Percentiles rank a stretch among this genome's conserved stretches.
Conservation (phyloP, 371 early-diverging fungal genomes). For the Lichtheimia ornata region DNA sequence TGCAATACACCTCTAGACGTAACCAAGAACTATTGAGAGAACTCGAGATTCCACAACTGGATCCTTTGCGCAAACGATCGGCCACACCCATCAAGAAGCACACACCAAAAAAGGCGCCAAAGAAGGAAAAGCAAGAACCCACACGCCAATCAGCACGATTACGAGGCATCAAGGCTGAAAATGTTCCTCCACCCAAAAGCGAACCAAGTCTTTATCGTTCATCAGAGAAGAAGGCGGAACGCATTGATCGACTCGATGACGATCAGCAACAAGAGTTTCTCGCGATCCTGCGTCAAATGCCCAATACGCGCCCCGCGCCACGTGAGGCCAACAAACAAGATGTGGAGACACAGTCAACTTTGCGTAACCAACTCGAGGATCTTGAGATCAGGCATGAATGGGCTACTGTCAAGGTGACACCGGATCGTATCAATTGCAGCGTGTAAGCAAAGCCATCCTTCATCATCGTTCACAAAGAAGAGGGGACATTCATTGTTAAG, state of each 20-base stretch:
- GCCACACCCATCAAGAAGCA: conserved; percentile 15
- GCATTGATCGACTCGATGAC: conserved; percentile 26
- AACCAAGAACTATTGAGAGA: conserved; percentile 45
- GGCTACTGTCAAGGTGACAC: conserved; percentile 61
- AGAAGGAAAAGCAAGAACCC: conserved; percentile 26
- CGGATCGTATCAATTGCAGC: conserved; percentile 52
- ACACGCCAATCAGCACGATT: conserved; percentile 46
- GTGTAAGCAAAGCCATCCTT: conserved; percentile 24
- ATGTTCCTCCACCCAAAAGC: not conserved
- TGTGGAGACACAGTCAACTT: conserved; percentile 12
- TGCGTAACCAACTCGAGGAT: conserved; percentile 15
- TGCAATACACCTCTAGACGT: conserved; percentile 17
- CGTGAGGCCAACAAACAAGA: conserved; percentile 16
- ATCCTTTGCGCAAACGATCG: conserved; percentile 6
- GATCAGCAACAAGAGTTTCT: conserved; percentile 26
- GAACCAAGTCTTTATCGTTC: not conserved
- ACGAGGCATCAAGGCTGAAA: conserved; percentile 31
- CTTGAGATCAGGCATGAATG: conserved; percentile 47
- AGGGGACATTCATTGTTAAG: no score
- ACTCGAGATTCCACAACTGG: conserved; percentile 30
- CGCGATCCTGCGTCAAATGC: conserved; percentile 20
- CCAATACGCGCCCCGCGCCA: conserved; percentile 20
- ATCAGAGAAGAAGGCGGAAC: conserved; percentile 18
- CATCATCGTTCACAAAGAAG: not conserved
- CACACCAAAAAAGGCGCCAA: conserved; percentile 13